These are phyloP conservation scores for Lepraria neglecta DNA, from an alignment of 495 filamentous ascomycete genomes.

Conservation along the genomic window DNA sequence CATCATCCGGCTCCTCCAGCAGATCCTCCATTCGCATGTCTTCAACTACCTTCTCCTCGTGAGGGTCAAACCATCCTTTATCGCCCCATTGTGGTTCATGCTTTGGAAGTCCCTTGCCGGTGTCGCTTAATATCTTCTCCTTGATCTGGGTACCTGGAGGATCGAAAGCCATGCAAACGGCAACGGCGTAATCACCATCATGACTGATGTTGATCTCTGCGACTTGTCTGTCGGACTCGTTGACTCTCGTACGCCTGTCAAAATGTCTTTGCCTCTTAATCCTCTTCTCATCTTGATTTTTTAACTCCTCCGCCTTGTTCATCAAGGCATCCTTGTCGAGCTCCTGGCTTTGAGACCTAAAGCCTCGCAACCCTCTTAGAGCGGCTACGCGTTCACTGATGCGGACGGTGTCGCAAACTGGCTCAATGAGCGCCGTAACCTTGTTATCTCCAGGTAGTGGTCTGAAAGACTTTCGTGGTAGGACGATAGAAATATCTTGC, in stretches of 20 bases:
- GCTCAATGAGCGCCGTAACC: slow-evolving; percentile 24
- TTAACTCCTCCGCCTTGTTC: neutral
- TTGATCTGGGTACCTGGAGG: neutral
- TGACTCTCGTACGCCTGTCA: slow-evolving; percentile 18
- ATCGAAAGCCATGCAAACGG: slow-evolving; percentile 31
- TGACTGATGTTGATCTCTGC: slow-evolving; percentile 44
- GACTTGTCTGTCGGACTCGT: slow-evolving; percentile 21
- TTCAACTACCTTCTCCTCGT: neutral
- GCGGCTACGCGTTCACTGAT: slow-evolving; percentile 18
- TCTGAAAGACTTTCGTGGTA: neutral
- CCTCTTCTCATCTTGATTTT: neutral
- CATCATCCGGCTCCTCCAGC: neutral
- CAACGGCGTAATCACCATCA: slow-evolving; percentile 55
- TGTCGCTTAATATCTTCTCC: slow-evolving; percentile 17
- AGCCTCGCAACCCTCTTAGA: slow-evolving; percentile 16
- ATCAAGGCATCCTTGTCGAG: slow-evolving; percentile 7
- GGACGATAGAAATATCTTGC: slow-evolving; percentile 41
- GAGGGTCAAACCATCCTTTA: slow-evolving; percentile 20
- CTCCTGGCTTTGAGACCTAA: neutral
- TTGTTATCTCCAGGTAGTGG: neutral
- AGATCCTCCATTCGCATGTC: neutral
- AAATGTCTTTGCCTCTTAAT: neutral
- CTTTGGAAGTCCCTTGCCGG: slow-evolving; percentile 21
- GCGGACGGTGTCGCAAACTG: slow-evolving; percentile 15
- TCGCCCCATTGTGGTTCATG: slow-evolving; percentile 29